These are phyloP conservation scores for thale cress (Arabidopsis thaliana) DNA, from an alignment of 345 rosid genomes.

Conservation along the genomic window DNA sequence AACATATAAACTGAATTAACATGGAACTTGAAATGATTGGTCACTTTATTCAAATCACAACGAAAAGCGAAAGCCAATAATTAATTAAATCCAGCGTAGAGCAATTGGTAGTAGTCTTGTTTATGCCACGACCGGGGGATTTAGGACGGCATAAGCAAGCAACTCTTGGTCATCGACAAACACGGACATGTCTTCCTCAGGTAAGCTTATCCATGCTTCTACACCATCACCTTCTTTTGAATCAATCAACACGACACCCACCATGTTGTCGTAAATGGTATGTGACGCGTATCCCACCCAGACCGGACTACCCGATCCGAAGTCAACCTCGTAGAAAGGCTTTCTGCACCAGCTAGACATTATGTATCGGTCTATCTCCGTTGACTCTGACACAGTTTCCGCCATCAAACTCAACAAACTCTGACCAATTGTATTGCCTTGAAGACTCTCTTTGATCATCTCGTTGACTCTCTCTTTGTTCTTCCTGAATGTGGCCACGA, in stretches of 20 bases:
- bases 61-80: not conserved
- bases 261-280: not conserved
- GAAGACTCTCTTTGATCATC: not conserved
- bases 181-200: conserved; percentile 46
- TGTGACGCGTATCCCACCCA: conserved; percentile 33
- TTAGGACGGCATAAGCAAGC: conserved; percentile 44
- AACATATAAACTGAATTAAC: too few species aligned
- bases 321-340: conserved; percentile 48
- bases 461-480: conserved; percentile 14
- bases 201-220: conserved; percentile 53
- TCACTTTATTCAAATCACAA: not conserved
- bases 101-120: not conserved
- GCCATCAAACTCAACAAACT: not conserved
- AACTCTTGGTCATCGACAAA: conserved; percentile 49
- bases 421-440: not conserved
- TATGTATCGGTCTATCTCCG: not conserved
- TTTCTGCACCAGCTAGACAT: conserved; percentile 50
- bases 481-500: conserved; percentile 34
- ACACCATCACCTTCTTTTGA: conserved; percentile 46
- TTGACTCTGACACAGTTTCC: not conserved
- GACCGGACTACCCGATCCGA: conserved; percentile 53
- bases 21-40: not conserved
- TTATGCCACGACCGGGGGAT: conserved; percentile 39
- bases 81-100: not conserved
- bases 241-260: conserved; percentile 29